Base-by-base conservation (phyloP, 2,329 filamentous ascomycete genomes). In the Trichophyton benhamiae region DNA sequence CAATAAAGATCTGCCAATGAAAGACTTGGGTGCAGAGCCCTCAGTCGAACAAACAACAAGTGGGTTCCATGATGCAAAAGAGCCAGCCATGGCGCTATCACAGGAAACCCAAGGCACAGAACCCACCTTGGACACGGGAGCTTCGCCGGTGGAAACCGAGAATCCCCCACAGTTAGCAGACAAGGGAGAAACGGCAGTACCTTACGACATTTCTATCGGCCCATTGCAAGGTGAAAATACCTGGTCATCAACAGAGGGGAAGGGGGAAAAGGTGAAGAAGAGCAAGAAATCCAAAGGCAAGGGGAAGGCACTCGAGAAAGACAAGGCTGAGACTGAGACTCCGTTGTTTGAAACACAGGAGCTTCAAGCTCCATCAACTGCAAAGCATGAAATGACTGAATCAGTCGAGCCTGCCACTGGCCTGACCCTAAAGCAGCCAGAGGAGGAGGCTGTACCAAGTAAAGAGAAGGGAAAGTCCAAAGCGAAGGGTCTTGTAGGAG, bases 221-320 rank as follows among this genome's bases (percentile, higher is more conserved):
- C 11, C 25, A 58, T 8, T 15, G 17, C 58, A 49, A 36, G 58
- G 49, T 3, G 20, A 59, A 20, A 38, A 55, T 4, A n/a, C 30
- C 38, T 57, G 42, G 58, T 33, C 17, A 7, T 25, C 42, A 4
- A 52, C 27, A 30, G 53, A 52, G 15, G 58, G 53, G 15, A 64
- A 62, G 17, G 41, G 27, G 25, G 62, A 64, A 55, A 61, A 61
- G 41, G 58, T 41, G 3, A 65, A 65, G 52, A 64, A 64, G 9
- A 61, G 59, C 27, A 61, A 63, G 30, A 62, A 61, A 38, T 41
- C 48, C 8, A 62, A 46, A 27, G 49, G 60, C 15, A 58, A 57
- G 33, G 17, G 38, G 7, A 58, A 59, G 25, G 15, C 30, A 13
- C 49, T 60, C 15, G 33, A 36, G 5, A 46, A 30, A 30, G 49